phyloP scores from a whole-genome alignment of 2,329 filamentous ascomycete genomes.

The Fusarium aywerte region DNA sequence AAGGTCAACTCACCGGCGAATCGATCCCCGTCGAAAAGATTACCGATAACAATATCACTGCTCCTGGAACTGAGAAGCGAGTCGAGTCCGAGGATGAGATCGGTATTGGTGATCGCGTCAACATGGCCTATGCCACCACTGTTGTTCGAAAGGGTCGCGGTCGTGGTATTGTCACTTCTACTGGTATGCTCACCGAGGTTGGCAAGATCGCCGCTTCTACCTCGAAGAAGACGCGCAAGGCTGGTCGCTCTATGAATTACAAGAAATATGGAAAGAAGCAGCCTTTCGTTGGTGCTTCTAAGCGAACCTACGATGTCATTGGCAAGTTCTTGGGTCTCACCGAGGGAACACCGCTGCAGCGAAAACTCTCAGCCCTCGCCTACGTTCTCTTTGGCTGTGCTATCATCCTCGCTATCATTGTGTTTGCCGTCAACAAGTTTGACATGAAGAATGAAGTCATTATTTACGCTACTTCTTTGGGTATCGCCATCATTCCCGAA shows the following conservation, averaged over 20 bases:
- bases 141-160: constrained; percentile 78
- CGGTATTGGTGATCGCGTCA: constrained; percentile 76
- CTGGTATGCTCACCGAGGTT: constrained; percentile 77
- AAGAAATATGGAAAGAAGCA: constrained; percentile 64
- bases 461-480: constrained; percentile 67
- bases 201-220: constrained; percentile 73
- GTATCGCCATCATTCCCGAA: constrained; percentile 71
- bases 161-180: constrained; percentile 76
- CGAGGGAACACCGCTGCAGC: constrained; percentile 80
- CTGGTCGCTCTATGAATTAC: constrained; percentile 64
- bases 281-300: constrained; percentile 59
- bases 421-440: constrained; percentile 68
- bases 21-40: constrained; percentile 77
- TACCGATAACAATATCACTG: constrained; percentile 59
- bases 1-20: constrained; percentile 81
- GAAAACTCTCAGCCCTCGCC: constrained; percentile 80
- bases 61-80: constrained; percentile 58
- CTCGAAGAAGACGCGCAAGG: constrained; percentile 64
- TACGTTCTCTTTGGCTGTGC: constrained; percentile 80
- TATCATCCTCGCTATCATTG: constrained; percentile 66
- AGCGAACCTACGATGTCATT: constrained; percentile 60
- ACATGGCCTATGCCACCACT: constrained; percentile 80
- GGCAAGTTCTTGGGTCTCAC: constrained; percentile 70
- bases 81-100: constrained; percentile 61
- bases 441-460: constrained; percentile 63